Percentiles rank a stretch among this genome's conserved stretches.
These are phyloP conservation scores for Ogataea populi-albae DNA, from an alignment of 805 yeast species.

Conservation along the genomic window DNA sequence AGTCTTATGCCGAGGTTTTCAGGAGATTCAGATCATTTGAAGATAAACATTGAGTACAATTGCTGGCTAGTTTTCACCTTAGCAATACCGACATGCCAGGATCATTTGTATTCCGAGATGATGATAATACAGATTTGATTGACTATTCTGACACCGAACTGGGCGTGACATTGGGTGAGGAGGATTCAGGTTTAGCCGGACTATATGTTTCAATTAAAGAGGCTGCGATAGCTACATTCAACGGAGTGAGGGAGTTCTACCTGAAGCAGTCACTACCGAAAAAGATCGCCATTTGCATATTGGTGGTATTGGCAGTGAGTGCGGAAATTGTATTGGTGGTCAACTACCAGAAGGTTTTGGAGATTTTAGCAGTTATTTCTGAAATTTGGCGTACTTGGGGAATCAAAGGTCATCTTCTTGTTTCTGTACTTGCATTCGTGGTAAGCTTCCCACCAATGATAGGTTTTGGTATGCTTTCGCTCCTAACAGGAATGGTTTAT, in stretches of 20 bases:
- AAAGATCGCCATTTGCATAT: conserved; percentile 11
- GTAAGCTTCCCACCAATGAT: conserved; percentile 90
- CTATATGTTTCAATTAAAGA: not conserved
- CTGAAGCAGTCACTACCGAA: conserved; percentile 4
- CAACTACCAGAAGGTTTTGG: conserved; percentile 38
- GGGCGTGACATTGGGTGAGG: too few relatives aligned
- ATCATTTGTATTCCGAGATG: too few relatives aligned
- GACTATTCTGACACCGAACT: too few relatives aligned
- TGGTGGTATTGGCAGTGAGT: conserved; percentile 5
- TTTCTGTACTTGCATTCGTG: conserved; percentile 52
- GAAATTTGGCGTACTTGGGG: conserved; percentile 39
- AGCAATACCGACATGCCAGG: too few relatives aligned
- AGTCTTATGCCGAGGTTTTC: too few relatives aligned
- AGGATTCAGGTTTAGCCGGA: too few relatives aligned
- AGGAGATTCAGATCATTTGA: too few relatives aligned
- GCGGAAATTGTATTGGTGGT: conserved; percentile 24
- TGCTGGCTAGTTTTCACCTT: too few relatives aligned
- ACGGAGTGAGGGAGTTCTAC: conserved; percentile 1
- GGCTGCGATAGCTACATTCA: not conserved
- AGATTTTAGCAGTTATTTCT: conserved; percentile 40
- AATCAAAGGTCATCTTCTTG: conserved; percentile 30
- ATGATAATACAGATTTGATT: too few relatives aligned
- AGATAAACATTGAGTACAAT: too few relatives aligned
- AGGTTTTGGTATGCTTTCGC: conserved; percentile 71
- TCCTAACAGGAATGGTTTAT: conserved; percentile 74